Conservation (phyloP, 495 filamentous ascomycete species). For the Parmelia sp. region DNA sequence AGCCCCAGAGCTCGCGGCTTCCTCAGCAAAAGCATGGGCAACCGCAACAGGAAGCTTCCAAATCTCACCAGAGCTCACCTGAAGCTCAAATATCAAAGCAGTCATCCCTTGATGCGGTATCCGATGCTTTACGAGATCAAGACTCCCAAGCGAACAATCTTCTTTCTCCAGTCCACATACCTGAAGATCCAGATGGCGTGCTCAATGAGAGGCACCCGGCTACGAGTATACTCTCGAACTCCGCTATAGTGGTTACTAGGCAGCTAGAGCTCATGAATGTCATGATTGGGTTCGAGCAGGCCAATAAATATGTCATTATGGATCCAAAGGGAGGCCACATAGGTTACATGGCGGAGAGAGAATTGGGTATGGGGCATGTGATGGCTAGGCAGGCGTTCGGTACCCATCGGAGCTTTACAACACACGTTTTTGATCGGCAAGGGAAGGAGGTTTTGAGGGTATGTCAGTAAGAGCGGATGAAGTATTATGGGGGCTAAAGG, state of each 20-base stretch:
- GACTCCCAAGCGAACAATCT: slow-evolving; percentile 43
- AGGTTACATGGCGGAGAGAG: slow-evolving; percentile 64
- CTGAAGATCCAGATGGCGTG: slow-evolving; percentile 56
- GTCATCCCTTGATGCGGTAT: slow-evolving; percentile 20
- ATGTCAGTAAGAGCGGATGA: slow-evolving; percentile 19
- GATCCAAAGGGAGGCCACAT: slow-evolving; percentile 62
- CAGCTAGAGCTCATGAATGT: slow-evolving; percentile 68
- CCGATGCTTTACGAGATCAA: slow-evolving; percentile 22
- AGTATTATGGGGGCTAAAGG: neutral
- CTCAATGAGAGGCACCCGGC: slow-evolving; percentile 58
- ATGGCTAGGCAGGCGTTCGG: slow-evolving; percentile 58
- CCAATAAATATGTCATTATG: slow-evolving; percentile 67
- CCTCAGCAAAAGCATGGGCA: neutral
- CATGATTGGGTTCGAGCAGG: slow-evolving; percentile 65
- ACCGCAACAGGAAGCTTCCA: neutral
- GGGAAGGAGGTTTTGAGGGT: slow-evolving; percentile 59
- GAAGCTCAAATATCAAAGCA: neutral
- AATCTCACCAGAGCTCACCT: neutral
- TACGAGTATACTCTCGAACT: slow-evolving; percentile 52
- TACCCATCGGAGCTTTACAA: slow-evolving; percentile 62
- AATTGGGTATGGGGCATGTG: slow-evolving; percentile 51
- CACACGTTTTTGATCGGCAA: slow-evolving; percentile 61
- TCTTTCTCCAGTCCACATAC: slow-evolving; percentile 50
- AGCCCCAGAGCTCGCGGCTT: slow-evolving; percentile 5
- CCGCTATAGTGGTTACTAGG: slow-evolving; percentile 57